phyloP scores from a whole-genome alignment of 768 basidiomycete genomes.

The Kwoniella sp. region DNA sequence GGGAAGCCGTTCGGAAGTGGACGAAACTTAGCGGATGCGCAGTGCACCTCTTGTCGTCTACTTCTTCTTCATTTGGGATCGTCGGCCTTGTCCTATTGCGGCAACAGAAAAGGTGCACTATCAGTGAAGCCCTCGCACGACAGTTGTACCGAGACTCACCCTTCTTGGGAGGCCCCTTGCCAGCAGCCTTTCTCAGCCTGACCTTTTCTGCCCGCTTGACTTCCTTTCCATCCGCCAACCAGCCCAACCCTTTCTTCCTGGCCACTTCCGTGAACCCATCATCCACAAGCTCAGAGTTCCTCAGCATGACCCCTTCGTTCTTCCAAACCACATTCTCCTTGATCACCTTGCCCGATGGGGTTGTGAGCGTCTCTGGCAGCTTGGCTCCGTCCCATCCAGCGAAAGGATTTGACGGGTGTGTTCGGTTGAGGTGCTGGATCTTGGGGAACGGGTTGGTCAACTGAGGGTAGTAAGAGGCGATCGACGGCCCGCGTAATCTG shows the following conservation, averaged over 20 bases:
- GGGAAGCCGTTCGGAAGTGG: too few relatives aligned
- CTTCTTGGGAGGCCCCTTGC: slow-evolving; percentile 48
- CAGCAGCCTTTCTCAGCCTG: slow-evolving; percentile 21
- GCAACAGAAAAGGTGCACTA: background rate
- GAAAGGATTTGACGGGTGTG: slow-evolving; percentile 7
- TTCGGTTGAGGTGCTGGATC: slow-evolving; percentile 5
- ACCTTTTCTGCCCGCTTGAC: slow-evolving; percentile 31
- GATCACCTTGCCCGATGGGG: slow-evolving; percentile 1
- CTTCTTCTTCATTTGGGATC: slow-evolving; percentile 47
- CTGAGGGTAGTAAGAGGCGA: slow-evolving; percentile 62
- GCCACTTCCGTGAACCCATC: slow-evolving; percentile 12
- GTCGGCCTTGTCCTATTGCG: slow-evolving; percentile 38
- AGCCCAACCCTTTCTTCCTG: slow-evolving; percentile 30
- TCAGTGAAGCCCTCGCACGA: background rate
- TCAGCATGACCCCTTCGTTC: slow-evolving; percentile 13
- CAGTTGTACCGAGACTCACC: slow-evolving; percentile 26
- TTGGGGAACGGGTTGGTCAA: slow-evolving; percentile 15
- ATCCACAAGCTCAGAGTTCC: slow-evolving; percentile 9
- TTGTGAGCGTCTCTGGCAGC: slow-evolving; percentile 1
- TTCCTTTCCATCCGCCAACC: slow-evolving; percentile 42
- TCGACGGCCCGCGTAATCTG: slow-evolving; percentile 75
- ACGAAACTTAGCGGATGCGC: too few relatives aligned
- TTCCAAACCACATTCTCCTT: slow-evolving; percentile 11
- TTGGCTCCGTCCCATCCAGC: slow-evolving; percentile 3
- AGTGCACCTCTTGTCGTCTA: background rate